Evolutionary conservation across 2,329 filamentous ascomycete species (phyloP), one percentile per base, ranked within the genome.

Genomic region (Trichoderma atroviride): DNA sequence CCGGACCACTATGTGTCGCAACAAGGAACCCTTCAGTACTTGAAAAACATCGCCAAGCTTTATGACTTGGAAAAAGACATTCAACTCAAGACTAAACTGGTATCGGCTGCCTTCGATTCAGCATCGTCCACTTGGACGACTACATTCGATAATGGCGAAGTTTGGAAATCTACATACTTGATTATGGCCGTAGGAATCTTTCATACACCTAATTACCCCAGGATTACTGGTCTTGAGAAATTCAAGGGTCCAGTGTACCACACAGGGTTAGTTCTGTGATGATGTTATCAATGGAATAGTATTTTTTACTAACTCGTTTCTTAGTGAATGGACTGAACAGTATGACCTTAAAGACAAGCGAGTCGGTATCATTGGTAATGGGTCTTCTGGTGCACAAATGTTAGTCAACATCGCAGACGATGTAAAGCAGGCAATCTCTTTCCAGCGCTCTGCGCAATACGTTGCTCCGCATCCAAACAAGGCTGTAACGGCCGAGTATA

Each of bases 361-460:
- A 61, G 40, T 61, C n/a, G 59, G 59, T 33, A 29, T 61, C 27
- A 61, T 61, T 50, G 59, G 59, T 14, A 61, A n/a, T 24, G 59
- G 40, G 6, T 61, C 40, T 9, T 47, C 58, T 22, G 59, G 59
- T 10, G 40, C 47, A 4, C 59, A 61, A 35, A 31, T 50, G 10
- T 16, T 29, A 29, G 47, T 61, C 19, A 43, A 40, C 27, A 27
- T 61, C 14, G 40, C 37, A 19, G 59, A 61, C 5, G 40, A 52
- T 24, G 59, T 62, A n/a, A 62, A 62, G 29, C 19, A 62, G 40
- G 40, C 52, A 19, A 16, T 62, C 5, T 62, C 59, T n/a, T 62
- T 62, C n/a, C 29, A 62, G 31, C 40, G 59, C 43, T 33, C 59
- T 9, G 40, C 40, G 5, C 59, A 62, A 10, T 62, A 62, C 3